Conservation (phyloP, 2,329 filamentous ascomycete species). For the Penicillium sp. region DNA sequence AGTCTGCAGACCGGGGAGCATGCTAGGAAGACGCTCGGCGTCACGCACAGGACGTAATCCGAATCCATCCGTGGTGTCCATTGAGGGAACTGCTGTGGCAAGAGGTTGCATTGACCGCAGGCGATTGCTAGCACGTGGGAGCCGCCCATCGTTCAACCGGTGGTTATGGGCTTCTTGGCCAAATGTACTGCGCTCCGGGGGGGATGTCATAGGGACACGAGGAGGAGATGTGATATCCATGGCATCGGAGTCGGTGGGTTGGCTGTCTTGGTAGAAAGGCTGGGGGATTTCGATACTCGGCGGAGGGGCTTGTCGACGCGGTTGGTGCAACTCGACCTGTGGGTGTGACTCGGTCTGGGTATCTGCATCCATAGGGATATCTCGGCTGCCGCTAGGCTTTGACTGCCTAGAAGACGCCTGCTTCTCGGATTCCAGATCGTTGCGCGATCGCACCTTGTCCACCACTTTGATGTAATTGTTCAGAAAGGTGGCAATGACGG, state of each 20-base stretch:
- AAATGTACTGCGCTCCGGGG: slow-evolving; percentile 69
- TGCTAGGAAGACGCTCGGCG: slow-evolving; percentile 77
- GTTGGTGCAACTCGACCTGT: slow-evolving; percentile 56
- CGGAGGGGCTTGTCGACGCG: slow-evolving; percentile 77
- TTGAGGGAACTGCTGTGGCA: slow-evolving; percentile 64
- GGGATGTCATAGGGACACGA: slow-evolving; percentile 66
- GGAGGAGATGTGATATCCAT: slow-evolving; percentile 64
- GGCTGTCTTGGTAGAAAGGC: slow-evolving; percentile 52
- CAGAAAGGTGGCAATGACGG: slow-evolving; percentile 95
- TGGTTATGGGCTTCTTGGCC: slow-evolving; percentile 54
- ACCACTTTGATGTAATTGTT: slow-evolving; percentile 98
- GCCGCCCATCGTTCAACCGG: slow-evolving; percentile 43
- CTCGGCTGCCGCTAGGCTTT: slow-evolving; percentile 31
- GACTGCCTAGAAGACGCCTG: slow-evolving; percentile 34
- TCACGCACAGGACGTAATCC: slow-evolving; percentile 75
- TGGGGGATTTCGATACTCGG: slow-evolving; percentile 77
- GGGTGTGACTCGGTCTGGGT: slow-evolving; percentile 57
- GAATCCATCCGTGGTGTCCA: slow-evolving; percentile 70
- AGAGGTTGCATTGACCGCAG: slow-evolving; percentile 64
- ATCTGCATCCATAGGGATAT: slow-evolving; percentile 47
- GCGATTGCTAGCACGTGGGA: slow-evolving; percentile 49
- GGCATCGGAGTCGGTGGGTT: slow-evolving; percentile 50
- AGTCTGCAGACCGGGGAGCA: slow-evolving; percentile 67
- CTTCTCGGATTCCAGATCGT: slow-evolving; percentile 71
- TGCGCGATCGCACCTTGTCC: slow-evolving; percentile 84